These are phyloP conservation scores for Crucibulum laeve DNA, from an alignment of 768 basidiomycete species.

Conservation along the genomic window DNA sequence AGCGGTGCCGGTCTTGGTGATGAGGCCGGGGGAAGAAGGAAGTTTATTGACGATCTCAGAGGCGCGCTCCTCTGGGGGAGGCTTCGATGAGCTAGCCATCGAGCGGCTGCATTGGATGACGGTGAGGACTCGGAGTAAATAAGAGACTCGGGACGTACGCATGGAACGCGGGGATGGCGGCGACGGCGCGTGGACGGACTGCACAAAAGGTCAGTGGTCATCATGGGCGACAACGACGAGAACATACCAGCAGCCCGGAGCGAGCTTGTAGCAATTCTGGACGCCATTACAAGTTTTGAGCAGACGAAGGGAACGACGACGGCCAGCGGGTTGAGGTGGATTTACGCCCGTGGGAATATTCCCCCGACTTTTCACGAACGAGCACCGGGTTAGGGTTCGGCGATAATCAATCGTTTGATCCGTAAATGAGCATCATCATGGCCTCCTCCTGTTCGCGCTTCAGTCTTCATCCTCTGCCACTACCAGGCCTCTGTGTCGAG, in stretches of 20 bases:
- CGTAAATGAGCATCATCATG: not conserved
- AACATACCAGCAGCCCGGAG: conserved; percentile 56
- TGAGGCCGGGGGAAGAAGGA: conserved; percentile 78
- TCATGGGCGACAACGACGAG: not conserved
- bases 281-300: conserved; percentile 49
- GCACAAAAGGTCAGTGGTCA: conserved; percentile 2
- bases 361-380: conserved; percentile 36
- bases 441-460: not conserved
- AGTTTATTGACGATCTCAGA: conserved; percentile 86
- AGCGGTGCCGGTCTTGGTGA: conserved; percentile 94
- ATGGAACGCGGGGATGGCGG: conserved; percentile 32
- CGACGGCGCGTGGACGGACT: conserved; percentile 56
- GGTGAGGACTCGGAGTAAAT: conserved; percentile 2
- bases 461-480: not conserved
- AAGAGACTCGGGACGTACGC: conserved; percentile 34
- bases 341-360: conserved; percentile 30
- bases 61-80: conserved; percentile 82
- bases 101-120: conserved; percentile 45
- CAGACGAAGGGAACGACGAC: conserved; percentile 17
- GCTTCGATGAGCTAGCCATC: conserved; percentile 55
- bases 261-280: conserved; percentile 65
- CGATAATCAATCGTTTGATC: not conserved
- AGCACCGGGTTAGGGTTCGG: conserved; percentile 24
- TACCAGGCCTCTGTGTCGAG: too few species aligned
- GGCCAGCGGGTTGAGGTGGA: conserved; percentile 21